These are phyloP conservation scores for Tuber microsphaerosporum DNA, from an alignment of 495 filamentous ascomycete species.

Conservation along the genomic window DNA sequence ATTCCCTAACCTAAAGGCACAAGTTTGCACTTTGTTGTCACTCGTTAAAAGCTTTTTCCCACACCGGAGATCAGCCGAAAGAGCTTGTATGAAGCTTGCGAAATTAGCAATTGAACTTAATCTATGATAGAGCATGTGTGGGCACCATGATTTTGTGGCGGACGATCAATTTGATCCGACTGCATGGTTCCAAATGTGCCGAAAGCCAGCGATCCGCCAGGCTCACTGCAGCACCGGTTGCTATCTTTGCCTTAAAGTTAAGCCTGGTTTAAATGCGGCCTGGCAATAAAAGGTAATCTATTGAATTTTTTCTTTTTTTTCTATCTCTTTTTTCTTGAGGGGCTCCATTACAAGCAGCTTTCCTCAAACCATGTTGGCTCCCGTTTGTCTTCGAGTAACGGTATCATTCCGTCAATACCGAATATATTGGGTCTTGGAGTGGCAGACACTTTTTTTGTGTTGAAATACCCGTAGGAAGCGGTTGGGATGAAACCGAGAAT, in stretches of 20 bases:
- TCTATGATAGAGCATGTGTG: not conserved
- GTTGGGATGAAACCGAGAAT: too few relatives aligned
- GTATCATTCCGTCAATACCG: not conserved
- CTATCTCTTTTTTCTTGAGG: too few relatives aligned
- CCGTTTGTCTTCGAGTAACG: not conserved
- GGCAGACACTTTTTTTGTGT: too few relatives aligned
- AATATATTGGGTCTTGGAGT: not conserved
- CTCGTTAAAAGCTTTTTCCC: not conserved
- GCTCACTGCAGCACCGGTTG: not conserved
- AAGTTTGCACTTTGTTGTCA: not conserved
- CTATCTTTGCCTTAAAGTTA: not conserved
- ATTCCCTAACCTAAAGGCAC: not conserved
- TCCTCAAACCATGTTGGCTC: not conserved
- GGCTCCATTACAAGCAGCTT: not conserved
- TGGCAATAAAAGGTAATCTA: not conserved
- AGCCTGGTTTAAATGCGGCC: not conserved
- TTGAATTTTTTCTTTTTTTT: too few relatives aligned
- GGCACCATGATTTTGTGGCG: not conserved
- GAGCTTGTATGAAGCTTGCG: not conserved
- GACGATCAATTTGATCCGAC: not conserved
- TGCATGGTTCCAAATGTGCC: not conserved
- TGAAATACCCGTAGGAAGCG: too few relatives aligned
- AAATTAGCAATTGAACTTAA: not conserved
- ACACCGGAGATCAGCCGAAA: not conserved
- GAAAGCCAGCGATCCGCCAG: not conserved